Evolutionary conservation across 1,139 yeast genomes (phyloP).

Genomic region (Lodderomyces parapsilosis): DNA sequence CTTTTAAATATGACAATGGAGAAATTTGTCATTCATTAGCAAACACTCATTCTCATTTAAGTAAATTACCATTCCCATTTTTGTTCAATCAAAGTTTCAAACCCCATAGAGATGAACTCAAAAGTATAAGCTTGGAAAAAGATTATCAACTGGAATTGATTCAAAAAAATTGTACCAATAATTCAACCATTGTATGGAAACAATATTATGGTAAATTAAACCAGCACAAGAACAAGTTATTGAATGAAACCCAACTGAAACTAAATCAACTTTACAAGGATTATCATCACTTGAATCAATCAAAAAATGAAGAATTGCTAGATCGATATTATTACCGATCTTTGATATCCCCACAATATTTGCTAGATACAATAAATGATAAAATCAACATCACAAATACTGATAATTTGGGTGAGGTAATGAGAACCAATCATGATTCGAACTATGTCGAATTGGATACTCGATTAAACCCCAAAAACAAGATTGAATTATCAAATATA

Average conservation of each 20-base stretch:
- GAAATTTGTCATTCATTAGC: constrained; percentile 7
- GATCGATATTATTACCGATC: constrained; percentile 34
- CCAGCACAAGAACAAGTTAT: constrained; percentile 22
- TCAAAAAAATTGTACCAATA: constrained; percentile 22
- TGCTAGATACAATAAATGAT: constrained; percentile 15
- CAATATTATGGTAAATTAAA: constrained; percentile 26
- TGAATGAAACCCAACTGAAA: constrained; percentile 24
- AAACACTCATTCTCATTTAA: constrained; percentile 6
- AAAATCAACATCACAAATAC: constrained; percentile 10
- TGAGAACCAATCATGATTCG: constrained; percentile 26
- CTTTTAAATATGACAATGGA: constrained; percentile 15
- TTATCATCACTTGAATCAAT: constrained; percentile 21
- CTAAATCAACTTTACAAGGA: constrained; percentile 27
- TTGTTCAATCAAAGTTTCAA: constrained; percentile 27
- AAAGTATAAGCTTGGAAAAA: constrained; percentile 28
- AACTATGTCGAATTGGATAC: constrained; percentile 25
- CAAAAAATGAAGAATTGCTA: constrained; percentile 12
- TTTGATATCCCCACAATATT: constrained; percentile 21
- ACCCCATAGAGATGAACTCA: constrained; percentile 26
- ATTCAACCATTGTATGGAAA: constrained; percentile 34
- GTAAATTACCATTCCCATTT: constrained; percentile 29
- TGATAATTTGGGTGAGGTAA: constrained; percentile 6
- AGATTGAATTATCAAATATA: constrained; percentile 34
- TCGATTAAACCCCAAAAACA: constrained; percentile 26
- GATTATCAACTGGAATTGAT: constrained; percentile 29